Evolutionary conservation across 345 rosid genomes (phyloP).

Genomic region (Aquilaria yunnanensis): DNA sequence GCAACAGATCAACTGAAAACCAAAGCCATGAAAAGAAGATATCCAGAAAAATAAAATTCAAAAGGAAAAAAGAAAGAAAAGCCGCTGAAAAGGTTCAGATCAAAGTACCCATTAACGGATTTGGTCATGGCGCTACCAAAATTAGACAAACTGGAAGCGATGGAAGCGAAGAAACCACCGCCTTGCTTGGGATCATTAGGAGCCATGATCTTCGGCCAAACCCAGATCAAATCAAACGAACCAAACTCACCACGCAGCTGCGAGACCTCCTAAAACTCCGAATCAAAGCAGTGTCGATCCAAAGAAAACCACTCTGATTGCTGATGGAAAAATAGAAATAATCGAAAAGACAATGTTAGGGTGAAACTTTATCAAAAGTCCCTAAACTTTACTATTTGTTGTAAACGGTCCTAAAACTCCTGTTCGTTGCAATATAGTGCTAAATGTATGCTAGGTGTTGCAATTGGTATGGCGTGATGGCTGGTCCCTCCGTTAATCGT

Average conservation of each 20-base stretch:
- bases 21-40: background rate
- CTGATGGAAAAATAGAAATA: no score
- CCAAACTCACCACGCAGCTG: background rate
- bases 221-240: background rate
- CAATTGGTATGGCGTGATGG: no score
- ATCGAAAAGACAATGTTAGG: no score
- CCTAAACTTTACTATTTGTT: no score
- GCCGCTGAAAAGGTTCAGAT: slow-evolving; percentile 12
- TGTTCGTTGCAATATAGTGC: no score
- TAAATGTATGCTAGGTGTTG: no score
- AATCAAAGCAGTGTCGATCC: no score
- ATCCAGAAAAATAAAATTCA: background rate
- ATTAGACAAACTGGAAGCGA: slow-evolving; percentile 69
- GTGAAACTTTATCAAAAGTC: no score
- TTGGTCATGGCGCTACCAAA: slow-evolving; percentile 72
- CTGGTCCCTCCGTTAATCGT: no score
- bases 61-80: background rate
- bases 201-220: slow-evolving; percentile 37
- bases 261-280: no score
- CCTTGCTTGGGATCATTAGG: slow-evolving; percentile 63
- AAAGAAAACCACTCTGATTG: no score
- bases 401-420: no score
- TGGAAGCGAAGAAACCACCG: slow-evolving; percentile 80
- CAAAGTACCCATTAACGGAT: slow-evolving; percentile 85
- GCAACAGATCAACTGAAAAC: background rate